Evolutionary conservation across 2,329 filamentous ascomycete genomes (phyloP).

Genomic region (Blastomyces percursus): DNA sequence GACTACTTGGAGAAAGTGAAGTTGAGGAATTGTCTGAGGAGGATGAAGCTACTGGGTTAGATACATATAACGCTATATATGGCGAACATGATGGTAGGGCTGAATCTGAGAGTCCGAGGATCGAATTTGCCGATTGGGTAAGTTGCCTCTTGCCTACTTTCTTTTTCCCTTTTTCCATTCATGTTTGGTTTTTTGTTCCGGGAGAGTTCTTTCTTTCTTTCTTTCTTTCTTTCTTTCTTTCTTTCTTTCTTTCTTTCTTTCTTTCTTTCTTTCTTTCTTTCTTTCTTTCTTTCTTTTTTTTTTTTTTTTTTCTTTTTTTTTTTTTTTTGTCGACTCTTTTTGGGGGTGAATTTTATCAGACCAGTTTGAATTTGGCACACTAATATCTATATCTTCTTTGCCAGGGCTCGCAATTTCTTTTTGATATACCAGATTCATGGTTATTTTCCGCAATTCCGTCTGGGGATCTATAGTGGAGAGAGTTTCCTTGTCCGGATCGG

Average conservation of each 20-base stretch:
- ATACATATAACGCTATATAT: background rate
- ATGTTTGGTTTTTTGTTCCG: too few species aligned
- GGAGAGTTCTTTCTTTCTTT: too few species aligned
- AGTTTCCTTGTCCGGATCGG: background rate
- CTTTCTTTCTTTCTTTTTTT: background rate
- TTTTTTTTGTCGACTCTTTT: background rate
- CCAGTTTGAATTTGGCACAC: background rate
- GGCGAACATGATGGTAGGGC: background rate
- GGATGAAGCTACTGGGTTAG: background rate
- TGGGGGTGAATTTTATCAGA: background rate
- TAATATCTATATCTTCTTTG: background rate
- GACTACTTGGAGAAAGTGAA: background rate
- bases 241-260: too few species aligned
- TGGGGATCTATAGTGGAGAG: background rate
- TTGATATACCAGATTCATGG: slow-evolving; percentile 4
- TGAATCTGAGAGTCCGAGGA: background rate
- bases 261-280: background rate
- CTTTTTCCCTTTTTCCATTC: too few species aligned
- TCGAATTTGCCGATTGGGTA: slow-evolving; percentile 2
- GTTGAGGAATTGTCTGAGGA: background rate
- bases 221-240: too few species aligned
- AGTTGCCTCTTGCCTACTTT: background rate
- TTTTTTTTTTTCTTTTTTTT: background rate
- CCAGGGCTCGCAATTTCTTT: background rate
- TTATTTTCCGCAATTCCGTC: background rate